phyloP scores from a whole-genome alignment of 176 grass and related monocot genomes.

The Carex scoparia region DNA sequence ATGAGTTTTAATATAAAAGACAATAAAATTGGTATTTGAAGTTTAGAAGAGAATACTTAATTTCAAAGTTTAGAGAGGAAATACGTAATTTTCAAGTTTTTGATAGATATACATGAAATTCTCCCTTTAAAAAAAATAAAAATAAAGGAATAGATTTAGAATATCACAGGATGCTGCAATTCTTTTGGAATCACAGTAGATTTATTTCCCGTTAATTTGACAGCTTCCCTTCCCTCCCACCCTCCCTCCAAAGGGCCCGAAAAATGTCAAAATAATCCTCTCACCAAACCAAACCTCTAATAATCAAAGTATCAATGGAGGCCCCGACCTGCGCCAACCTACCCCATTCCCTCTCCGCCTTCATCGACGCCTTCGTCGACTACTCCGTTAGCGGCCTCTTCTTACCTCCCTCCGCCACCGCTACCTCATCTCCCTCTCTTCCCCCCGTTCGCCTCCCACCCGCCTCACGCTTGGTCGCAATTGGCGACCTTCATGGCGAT shows the following conservation, averaged over 20 bases:
- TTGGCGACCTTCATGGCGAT: slow-evolving; percentile 91
- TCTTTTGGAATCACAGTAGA: too few relatives aligned
- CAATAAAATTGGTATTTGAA: too few relatives aligned
- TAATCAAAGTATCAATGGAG: background rate
- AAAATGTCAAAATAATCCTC: background rate
- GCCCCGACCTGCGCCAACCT: slow-evolving; percentile 46
- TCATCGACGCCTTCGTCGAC: slow-evolving; percentile 73
- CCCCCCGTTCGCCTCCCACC: slow-evolving; percentile 46
- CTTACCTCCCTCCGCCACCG: background rate
- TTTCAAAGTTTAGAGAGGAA: too few relatives aligned
- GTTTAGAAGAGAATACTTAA: too few relatives aligned
- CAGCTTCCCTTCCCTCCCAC: background rate
- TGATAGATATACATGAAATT: too few relatives aligned
- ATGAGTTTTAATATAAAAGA: too few relatives aligned
- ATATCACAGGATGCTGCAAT: too few relatives aligned
- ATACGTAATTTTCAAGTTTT: too few relatives aligned
- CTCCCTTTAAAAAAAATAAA: too few relatives aligned
- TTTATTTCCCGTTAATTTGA: background rate
- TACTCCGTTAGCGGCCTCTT: slow-evolving; percentile 64
- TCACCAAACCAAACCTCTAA: background rate
- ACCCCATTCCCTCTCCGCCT: slow-evolving; percentile 60
- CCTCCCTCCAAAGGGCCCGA: background rate
- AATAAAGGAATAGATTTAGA: too few relatives aligned
- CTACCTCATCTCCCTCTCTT: background rate
- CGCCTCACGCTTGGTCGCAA: slow-evolving; percentile 60